Base-by-base conservation (phyloP, 2,329 filamentous ascomycete genomes). In the Exophiala viscosa region DNA sequence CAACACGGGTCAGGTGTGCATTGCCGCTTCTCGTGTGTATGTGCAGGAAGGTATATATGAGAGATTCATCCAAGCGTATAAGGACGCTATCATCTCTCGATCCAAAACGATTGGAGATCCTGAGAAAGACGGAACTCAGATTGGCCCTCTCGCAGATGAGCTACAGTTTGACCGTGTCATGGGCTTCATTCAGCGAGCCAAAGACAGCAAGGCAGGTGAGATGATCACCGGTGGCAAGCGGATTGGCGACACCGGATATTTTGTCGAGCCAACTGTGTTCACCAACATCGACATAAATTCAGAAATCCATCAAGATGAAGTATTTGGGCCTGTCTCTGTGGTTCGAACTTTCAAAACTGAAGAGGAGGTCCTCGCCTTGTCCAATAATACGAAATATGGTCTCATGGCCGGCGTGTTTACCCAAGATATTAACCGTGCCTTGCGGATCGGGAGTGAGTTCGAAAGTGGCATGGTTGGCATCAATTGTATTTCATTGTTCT, bases 101-200 rank as follows among this genome's bases (percentile, higher is more conserved):
- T 73, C 87, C 49, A 75, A 78, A 55, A 72, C 75, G 17, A 77
- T 90, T 17, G 87, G 87, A 48, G 82, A 90, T 64, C 86, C 86
- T 0, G 89, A 88, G 66, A 75, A 78, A 7, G 81, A 85, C 58
- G 76, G 75, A 31, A 89, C 86, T 0, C 87, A 85, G 72, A 86
- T 90, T 65, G 87, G 87, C 0, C 87, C 87, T 0, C 85, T 90
- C 64, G 81, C 89, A 35, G 87, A 85, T 5, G 85, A 85, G 66
- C 70, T 76, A 11, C 87, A 90, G 65, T 87, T 86, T 62, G 85
- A 90, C 43, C 76, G 83, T 32, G 80, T 92, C 2, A 75, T 91
- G 39, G 77, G 76, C 1, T 92, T 86, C 66, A 81, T 91, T 36
- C 80, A 88, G 49, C 66, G 77, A 5, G 87, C 85, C n/a, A 87